Percentiles rank a stretch among this genome's conserved stretches.
Evolutionary conservation across 495 filamentous ascomycete species (phyloP).

Genomic region (Jackrogersella minutella): DNA sequence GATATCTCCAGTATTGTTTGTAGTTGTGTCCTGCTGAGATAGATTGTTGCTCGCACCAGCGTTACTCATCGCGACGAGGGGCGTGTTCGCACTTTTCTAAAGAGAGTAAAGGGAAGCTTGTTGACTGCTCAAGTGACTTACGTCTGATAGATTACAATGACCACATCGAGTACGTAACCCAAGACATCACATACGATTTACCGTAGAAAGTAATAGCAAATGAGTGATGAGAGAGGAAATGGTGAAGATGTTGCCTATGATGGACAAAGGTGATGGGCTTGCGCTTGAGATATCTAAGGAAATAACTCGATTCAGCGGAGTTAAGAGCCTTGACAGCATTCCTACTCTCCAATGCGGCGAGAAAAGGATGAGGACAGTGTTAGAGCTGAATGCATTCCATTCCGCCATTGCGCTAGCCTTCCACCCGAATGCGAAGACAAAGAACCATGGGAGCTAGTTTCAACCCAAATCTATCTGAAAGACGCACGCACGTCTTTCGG

Average conservation of each 20-base stretch:
- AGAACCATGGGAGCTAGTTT: neutral
- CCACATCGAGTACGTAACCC: neutral
- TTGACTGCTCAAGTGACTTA: neutral
- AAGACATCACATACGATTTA: neutral
- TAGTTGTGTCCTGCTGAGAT: neutral
- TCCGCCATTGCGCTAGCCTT: neutral
- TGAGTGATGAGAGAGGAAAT: constrained; percentile 12
- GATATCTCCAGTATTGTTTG: neutral
- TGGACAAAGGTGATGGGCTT: constrained; percentile 27
- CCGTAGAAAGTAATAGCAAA: constrained; percentile 1
- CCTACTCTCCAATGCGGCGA: constrained; percentile 29
- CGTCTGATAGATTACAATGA: constrained; percentile 1
- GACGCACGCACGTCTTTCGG: constrained; percentile 20
- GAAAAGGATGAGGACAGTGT: neutral
- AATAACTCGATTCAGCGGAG: constrained; percentile 13
- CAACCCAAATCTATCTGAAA: constrained; percentile 18
- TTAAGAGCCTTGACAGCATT: constrained; percentile 15
- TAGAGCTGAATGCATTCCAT: constrained; percentile 27
- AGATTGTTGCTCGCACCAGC: neutral
- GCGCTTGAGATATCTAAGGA: neutral
- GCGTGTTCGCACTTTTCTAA: neutral
- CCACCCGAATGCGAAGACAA: constrained; percentile 16
- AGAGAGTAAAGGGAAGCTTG: neutral
- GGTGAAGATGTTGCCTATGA: constrained; percentile 14
- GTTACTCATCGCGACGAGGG: constrained; percentile 10